Percentiles rank a stretch among this genome's conserved stretches.
These are phyloP conservation scores for Cucumis melo DNA, from an alignment of 306 rosid species.

Conservation along the genomic window DNA sequence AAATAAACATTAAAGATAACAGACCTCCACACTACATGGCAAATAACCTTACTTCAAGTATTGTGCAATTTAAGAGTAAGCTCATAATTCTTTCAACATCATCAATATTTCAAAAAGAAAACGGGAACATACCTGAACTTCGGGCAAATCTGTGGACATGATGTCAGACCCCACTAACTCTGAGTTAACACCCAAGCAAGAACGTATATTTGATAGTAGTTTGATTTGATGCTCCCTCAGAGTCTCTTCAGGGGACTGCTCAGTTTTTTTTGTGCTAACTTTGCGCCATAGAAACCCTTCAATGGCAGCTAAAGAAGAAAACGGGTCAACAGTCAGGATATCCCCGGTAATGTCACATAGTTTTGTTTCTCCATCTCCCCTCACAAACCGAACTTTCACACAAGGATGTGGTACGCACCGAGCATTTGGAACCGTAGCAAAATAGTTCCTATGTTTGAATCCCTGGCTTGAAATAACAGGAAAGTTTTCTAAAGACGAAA, in stretches of 20 bases:
- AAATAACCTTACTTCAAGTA: background rate
- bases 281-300: constrained; percentile 70
- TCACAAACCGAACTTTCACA: constrained; percentile 57
- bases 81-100: background rate
- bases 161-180: constrained; percentile 14
- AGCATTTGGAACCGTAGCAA: constrained; percentile 55
- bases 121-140: constrained; percentile 36
- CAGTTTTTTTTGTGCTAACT: constrained; percentile 27
- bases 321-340: constrained; percentile 61
- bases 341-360: constrained; percentile 46
- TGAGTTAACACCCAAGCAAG: constrained; percentile 26
- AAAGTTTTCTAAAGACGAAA: constrained; percentile 75
- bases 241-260: constrained; percentile 19
- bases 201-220: constrained; percentile 30
- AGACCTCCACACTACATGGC: background rate
- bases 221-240: constrained; percentile 37
- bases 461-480: constrained; percentile 61
- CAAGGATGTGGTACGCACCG: constrained; percentile 51
- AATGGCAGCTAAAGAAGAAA: constrained; percentile 57
- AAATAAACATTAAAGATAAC: background rate
- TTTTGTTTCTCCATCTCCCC: constrained; percentile 54
- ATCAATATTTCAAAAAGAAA: background rate
- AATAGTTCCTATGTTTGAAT: constrained; percentile 43
- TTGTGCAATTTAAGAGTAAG: background rate
- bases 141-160: constrained; percentile 36